Evolutionary conservation across 805 yeast species (phyloP).

Genomic region (Starmera caribaea): DNA sequence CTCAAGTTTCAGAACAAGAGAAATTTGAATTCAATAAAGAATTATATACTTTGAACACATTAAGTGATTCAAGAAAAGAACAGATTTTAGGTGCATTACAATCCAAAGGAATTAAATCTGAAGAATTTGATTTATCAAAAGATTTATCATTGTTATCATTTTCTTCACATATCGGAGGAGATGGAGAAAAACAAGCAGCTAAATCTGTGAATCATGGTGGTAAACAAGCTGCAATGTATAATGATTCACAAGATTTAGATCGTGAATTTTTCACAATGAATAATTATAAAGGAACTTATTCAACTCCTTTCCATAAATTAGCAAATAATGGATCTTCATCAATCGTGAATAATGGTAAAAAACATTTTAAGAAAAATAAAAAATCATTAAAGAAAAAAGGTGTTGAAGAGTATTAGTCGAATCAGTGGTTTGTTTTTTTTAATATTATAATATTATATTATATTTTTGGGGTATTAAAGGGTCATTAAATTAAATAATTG

Average conservation of each 20-base stretch:
- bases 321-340: conserved; percentile 13
- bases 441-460: no score
- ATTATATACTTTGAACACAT: conserved; percentile 51
- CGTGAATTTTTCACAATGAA: conserved; percentile 74
- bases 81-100: conserved; percentile 61
- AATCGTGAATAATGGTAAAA: conserved; percentile 30
- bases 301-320: conserved; percentile 64
- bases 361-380: conserved; percentile 72
- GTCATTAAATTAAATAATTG: no score
- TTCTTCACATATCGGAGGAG: conserved; percentile 61
- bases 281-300: conserved; percentile 50
- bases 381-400: conserved; percentile 11
- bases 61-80: conserved; percentile 64
- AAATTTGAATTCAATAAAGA: conserved; percentile 61
- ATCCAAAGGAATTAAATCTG: conserved; percentile 37
- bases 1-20: conserved; percentile 41
- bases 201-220: conserved; percentile 66
- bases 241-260: conserved; percentile 78
- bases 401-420: not conserved
- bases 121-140: conserved; percentile 49
- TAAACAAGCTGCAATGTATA: conserved; percentile 67
- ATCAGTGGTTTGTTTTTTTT: not conserved
- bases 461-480: not conserved
- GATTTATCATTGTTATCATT: conserved; percentile 70
- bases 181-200: conserved; percentile 31